Evolutionary conservation across 2,329 filamentous ascomycete genomes (phyloP).

Genomic region (Verticillium tricorpus): DNA sequence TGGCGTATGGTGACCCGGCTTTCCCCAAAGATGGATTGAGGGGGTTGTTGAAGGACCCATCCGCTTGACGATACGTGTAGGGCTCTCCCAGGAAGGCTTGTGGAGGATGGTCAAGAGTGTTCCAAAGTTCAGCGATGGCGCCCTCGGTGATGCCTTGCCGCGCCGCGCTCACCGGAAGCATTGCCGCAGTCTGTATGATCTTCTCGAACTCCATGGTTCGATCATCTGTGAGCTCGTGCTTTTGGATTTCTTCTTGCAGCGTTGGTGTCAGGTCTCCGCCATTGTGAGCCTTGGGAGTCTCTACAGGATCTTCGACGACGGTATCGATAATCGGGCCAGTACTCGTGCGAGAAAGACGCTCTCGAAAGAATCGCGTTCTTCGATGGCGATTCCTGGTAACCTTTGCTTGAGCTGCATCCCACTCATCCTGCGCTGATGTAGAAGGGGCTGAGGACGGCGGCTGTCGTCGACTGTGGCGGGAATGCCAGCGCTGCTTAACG

Average conservation of each 20-base stretch:
- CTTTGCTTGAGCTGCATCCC: too few species aligned
- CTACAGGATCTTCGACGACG: not conserved
- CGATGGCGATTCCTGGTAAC: too few species aligned
- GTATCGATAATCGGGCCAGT: not conserved
- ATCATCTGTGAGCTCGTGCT: not conserved
- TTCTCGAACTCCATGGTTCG: not conserved
- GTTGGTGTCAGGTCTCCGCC: not conserved
- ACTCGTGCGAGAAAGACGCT: too few species aligned
- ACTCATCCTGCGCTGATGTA: too few species aligned
- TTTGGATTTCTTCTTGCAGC: not conserved
- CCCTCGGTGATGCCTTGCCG: not conserved
- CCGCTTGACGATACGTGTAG: slow-evolving; percentile 14
- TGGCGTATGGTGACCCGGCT: slow-evolving; percentile 13
- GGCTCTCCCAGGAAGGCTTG: slow-evolving; percentile 11
- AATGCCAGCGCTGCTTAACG: not conserved
- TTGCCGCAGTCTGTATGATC: not conserved
- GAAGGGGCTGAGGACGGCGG: too few species aligned
- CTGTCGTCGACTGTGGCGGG: slow-evolving; percentile 1
- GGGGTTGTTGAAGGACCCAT: slow-evolving; percentile 16
- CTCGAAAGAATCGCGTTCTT: too few species aligned
- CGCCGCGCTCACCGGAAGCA: not conserved
- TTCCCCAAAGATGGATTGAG: slow-evolving; percentile 11
- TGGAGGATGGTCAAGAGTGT: slow-evolving; percentile 14
- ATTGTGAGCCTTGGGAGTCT: not conserved
- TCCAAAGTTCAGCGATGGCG: slow-evolving; percentile 14